phyloP scores from a whole-genome alignment of 768 basidiomycete species.

The Cyathus striatus region DNA sequence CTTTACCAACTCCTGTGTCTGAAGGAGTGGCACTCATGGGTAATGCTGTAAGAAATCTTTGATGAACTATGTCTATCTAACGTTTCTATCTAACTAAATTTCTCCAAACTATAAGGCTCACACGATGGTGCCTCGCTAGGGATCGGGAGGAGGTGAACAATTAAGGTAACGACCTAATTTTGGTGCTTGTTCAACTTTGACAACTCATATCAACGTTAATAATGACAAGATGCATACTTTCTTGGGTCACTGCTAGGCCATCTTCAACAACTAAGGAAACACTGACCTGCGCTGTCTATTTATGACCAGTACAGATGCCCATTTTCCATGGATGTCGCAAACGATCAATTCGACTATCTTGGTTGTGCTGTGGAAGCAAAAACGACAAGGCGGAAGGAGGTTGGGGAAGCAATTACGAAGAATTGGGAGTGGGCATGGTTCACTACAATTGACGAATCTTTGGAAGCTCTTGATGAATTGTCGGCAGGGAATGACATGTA shows the following conservation, averaged over 20 bases:
- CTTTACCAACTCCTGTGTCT: constrained; percentile 10
- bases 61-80: not conserved
- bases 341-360: constrained; percentile 8
- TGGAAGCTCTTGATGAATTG: too few species aligned
- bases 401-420: constrained; percentile 20
- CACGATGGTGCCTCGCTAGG: constrained; percentile 43
- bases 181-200: too few species aligned
- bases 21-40: constrained; percentile 15
- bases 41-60: constrained; percentile 16
- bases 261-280: constrained; percentile 16
- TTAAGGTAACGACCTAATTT: constrained; percentile 27
- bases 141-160: constrained; percentile 45
- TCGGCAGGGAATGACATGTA: too few species aligned
- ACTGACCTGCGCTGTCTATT: constrained; percentile 9
- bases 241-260: constrained; percentile 35
- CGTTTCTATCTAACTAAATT: not conserved
- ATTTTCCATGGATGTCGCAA: constrained; percentile 16
- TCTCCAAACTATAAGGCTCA: constrained; percentile 29
- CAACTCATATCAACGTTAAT: too few species aligned
- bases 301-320: constrained; percentile 29
- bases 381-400: constrained; percentile 12
- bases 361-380: constrained; percentile 2
- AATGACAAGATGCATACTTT: constrained; percentile 40
- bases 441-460: constrained; percentile 18
- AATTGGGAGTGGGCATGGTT: constrained; percentile 38